These are phyloP conservation scores for Globisporangium nodosum DNA, from an alignment of 352 stramenopile genomes.

Conservation along the genomic window DNA sequence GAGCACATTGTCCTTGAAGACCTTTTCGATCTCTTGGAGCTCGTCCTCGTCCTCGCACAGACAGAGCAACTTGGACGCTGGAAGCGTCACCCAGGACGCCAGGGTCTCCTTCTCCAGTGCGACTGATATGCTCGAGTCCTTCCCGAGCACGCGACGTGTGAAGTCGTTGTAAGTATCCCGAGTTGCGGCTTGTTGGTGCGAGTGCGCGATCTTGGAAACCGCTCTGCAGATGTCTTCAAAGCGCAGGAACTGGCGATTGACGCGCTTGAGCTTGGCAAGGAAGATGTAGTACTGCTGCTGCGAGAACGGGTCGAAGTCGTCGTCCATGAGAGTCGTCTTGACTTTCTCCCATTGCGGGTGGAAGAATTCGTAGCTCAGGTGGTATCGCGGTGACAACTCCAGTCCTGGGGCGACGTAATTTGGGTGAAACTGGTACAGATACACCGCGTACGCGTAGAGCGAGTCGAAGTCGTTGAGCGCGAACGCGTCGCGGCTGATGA, in stretches of 20 bases:
- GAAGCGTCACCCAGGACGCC: conserved; percentile 47
- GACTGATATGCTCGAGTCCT: conserved; percentile 68
- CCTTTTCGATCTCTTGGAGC: conserved; percentile 45
- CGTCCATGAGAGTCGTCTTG: conserved; percentile 44
- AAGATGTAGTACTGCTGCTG: conserved; percentile 79
- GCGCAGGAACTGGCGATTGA: conserved; percentile 52
- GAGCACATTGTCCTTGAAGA: conserved; percentile 73
- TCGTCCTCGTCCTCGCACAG: conserved; percentile 66
- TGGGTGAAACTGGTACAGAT: conserved; percentile 57
- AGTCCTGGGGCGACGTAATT: conserved; percentile 53
- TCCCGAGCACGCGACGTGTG: conserved; percentile 47
- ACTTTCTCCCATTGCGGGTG: conserved; percentile 64
- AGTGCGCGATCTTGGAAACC: conserved; percentile 42
- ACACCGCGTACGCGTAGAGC: conserved; percentile 58
- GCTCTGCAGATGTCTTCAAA: conserved; percentile 51
- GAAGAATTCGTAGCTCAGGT: conserved; percentile 55
- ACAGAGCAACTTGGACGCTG: conserved; percentile 35
- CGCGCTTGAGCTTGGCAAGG: conserved; percentile 54
- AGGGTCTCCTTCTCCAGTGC: conserved; percentile 68
- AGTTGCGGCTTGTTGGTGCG: conserved; percentile 41
- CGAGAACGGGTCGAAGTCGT: conserved; percentile 57
- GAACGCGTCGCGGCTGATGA: conserved; percentile 64
- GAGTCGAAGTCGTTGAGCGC: conserved; percentile 72
- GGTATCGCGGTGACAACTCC: conserved; percentile 35
- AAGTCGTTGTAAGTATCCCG: conserved; percentile 68